Evolutionary conservation across 176 grass and related monocot species (phyloP).

Genomic region (sorghum (Sorghum bicolor)): Sorghum_bicolor_NCBIv3 NC_012877.2:58373501-58374000

Average conservation of each 20-base stretch:
- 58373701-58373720: conserved; percentile 36
- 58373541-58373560: conserved; percentile 29
- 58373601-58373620: conserved; percentile 43
- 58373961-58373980: conserved; percentile 48
- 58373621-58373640: conserved; percentile 55
- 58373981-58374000: conserved; percentile 43
- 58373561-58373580: conserved; percentile 27
- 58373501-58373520: conserved; percentile 49
- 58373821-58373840: conserved; percentile 43
- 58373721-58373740: conserved; percentile 26
- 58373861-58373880: conserved; percentile 51
- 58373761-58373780: conserved; percentile 43
- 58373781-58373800: conserved; percentile 59
- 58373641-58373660: conserved; percentile 58
- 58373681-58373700: conserved; percentile 23
- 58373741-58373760: conserved; percentile 31
- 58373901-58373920: conserved; percentile 24
- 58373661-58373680: conserved; percentile 20
- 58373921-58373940: conserved; percentile 2
- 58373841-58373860: conserved; percentile 45
- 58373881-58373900: conserved; percentile 31
- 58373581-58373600: conserved; percentile 19
- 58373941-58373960: conserved; percentile 41
- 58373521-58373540: conserved; percentile 28
- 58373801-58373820: conserved; percentile 49